A percentile compares a stretch with the other conserved stretches of the same genome.
Conservation (phyloP, 1,284 basidiomycete species). For the Thelephora terrestris region DNA sequence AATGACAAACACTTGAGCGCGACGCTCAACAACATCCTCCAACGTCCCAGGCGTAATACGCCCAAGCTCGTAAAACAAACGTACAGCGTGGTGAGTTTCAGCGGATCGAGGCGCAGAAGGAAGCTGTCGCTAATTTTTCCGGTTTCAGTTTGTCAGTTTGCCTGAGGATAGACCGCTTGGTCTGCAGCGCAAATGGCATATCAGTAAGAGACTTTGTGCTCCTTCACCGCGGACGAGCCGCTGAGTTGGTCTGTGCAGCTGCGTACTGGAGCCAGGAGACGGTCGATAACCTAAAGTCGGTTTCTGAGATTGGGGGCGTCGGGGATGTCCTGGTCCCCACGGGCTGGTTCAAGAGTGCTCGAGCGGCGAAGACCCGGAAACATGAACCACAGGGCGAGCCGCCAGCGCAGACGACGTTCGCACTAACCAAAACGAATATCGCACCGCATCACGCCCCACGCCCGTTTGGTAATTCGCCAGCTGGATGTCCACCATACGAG, state of each 20-base stretch:
- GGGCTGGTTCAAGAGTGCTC: conserved; percentile 66
- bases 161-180: conserved; percentile 55
- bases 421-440: conserved; percentile 12
- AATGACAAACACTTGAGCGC: conserved; percentile 30
- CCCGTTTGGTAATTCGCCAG: conserved; percentile 15
- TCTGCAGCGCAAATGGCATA: conserved; percentile 67
- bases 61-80: conserved; percentile 70
- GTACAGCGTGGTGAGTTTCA: conserved; percentile 45
- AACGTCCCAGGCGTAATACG: neutral
- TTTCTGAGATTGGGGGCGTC: conserved; percentile 54
- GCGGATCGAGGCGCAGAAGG: neutral
- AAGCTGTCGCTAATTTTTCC: neutral
- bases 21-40: conserved; percentile 7
- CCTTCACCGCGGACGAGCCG: conserved; percentile 1
- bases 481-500: conserved; percentile 9
- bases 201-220: conserved; percentile 42
- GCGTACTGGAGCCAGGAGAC: conserved; percentile 73
- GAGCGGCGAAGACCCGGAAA: conserved; percentile 51
- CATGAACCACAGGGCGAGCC: conserved; percentile 23
- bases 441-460: conserved; percentile 16
- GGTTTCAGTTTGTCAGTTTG: conserved; percentile 42
- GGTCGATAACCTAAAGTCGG: conserved; percentile 53
- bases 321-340: conserved; percentile 59
- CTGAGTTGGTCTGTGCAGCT: conserved; percentile 30
- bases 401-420: neutral